A percentile compares a stretch with the other conserved stretches of the same genome.
These are phyloP conservation scores for Coemansia asiatica DNA, from an alignment of 192 early-diverging fungal species.

Conservation along the genomic window DNA sequence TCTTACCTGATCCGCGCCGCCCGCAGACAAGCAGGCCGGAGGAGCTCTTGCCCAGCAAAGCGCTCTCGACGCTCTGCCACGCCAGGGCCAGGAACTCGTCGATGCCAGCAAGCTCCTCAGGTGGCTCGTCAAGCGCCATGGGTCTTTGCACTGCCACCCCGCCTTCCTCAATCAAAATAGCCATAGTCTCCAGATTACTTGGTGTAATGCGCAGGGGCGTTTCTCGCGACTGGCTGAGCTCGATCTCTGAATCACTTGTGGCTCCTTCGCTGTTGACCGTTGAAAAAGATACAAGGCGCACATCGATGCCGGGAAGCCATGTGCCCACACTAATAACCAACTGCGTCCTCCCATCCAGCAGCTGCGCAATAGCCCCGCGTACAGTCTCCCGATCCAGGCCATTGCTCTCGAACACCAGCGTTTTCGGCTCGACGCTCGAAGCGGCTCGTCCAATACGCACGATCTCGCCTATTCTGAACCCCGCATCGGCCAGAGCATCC, in stretches of 20 bases:
- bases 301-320: slow-evolving; percentile 8
- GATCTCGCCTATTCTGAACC: slow-evolving; percentile 24
- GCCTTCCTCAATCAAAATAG: slow-evolving; percentile 10
- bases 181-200: slow-evolving; percentile 2
- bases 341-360: neutral
- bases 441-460: slow-evolving; percentile 14
- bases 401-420: neutral
- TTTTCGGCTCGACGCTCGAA: neutral
- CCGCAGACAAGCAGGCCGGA: slow-evolving; percentile 71
- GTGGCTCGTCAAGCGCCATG: neutral
- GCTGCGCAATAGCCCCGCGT: neutral
- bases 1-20: slow-evolving; percentile 75
- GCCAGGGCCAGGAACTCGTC: slow-evolving; percentile 26
- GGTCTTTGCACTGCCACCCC: neutral
- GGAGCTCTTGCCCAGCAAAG: slow-evolving; percentile 29
- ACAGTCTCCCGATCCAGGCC: neutral
- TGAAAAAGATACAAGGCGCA: slow-evolving; percentile 12
- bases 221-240: slow-evolving; percentile 5
- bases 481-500: slow-evolving; percentile 7
- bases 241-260: neutral
- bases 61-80: slow-evolving; percentile 33
- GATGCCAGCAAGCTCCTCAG: slow-evolving; percentile 28
- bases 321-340: slow-evolving; percentile 16
- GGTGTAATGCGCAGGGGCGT: slow-evolving; percentile 19
- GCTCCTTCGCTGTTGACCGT: neutral